A percentile compares a stretch with the other conserved stretches of the same genome.
Evolutionary conservation across 768 basidiomycete species (phyloP).

Genomic region (Brasilioporus rufonigricans): DNA sequence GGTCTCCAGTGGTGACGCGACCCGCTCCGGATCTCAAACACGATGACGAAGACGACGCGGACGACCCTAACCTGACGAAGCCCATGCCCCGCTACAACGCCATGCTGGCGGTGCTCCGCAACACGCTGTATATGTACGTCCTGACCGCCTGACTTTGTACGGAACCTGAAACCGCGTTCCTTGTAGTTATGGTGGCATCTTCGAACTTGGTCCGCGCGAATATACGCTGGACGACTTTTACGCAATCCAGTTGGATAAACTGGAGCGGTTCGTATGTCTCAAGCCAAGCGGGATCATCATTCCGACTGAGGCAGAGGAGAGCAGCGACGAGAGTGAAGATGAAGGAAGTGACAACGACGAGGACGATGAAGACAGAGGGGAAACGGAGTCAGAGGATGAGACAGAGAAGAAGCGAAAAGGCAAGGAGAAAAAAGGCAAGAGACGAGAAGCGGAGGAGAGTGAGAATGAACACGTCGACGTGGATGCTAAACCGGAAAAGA

Average conservation of each 20-base stretch:
- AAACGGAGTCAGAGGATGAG: constrained; percentile 12
- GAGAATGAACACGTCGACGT: constrained; percentile 19
- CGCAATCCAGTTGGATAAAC: constrained; percentile 75
- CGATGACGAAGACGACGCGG: constrained; percentile 45
- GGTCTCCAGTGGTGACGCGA: background rate
- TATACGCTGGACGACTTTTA: constrained; percentile 91
- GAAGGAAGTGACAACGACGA: constrained; percentile 58
- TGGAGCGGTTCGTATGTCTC: constrained; percentile 75
- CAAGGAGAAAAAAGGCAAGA: constrained; percentile 9
- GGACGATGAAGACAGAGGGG: constrained; percentile 37
- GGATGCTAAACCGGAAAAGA: background rate
- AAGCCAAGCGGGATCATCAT: constrained; percentile 64
- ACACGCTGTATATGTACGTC: constrained; percentile 81
- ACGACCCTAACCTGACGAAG: constrained; percentile 61
- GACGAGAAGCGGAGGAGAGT: constrained; percentile 26
- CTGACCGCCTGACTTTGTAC: background rate
- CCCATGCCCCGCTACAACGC: constrained; percentile 82
- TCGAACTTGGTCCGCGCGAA: constrained; percentile 77
- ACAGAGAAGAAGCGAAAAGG: constrained; percentile 1
- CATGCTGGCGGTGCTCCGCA: constrained; percentile 82
- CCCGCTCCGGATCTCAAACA: background rate
- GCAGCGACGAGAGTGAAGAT: constrained; percentile 59
- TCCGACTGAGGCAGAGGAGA: constrained; percentile 57
- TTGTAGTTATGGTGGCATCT: constrained; percentile 87
- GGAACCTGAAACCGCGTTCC: background rate